Conservation (phyloP, 1,284 basidiomycete species). For the Malassezia brasiliensis region DNA sequence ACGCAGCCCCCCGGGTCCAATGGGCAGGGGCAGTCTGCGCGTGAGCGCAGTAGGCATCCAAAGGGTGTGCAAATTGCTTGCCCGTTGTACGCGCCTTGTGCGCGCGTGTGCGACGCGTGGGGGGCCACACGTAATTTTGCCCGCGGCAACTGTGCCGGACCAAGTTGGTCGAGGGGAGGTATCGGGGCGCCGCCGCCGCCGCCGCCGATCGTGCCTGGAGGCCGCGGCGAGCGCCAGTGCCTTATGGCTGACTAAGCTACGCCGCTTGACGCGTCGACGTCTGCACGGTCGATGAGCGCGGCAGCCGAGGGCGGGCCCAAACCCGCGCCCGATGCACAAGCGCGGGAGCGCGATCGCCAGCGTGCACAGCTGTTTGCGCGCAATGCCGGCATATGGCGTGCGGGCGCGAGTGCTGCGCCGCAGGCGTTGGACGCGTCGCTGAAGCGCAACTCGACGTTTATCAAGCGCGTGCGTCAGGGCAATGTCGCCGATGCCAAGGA, state of each 20-base stretch:
- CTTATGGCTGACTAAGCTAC: background rate
- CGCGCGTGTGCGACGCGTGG: too few species aligned
- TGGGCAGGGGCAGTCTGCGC: background rate
- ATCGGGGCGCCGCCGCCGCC: too few species aligned
- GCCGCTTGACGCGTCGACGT: background rate
- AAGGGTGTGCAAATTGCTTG: too few species aligned
- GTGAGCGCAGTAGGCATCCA: too few species aligned
- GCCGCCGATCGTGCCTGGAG: too few species aligned
- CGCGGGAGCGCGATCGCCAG: constrained; percentile 27
- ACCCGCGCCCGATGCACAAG: background rate
- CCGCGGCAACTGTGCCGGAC: too few species aligned
- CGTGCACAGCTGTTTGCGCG: constrained; percentile 22
- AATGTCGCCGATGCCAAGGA: constrained; percentile 49
- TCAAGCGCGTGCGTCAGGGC: constrained; percentile 38
- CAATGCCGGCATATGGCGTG: constrained; percentile 26
- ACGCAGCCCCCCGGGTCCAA: background rate
- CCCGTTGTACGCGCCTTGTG: too few species aligned
- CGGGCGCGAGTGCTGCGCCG: constrained; percentile 17
- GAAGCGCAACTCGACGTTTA: constrained; percentile 44
- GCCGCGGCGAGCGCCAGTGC: too few species aligned
- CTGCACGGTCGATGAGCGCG: background rate
- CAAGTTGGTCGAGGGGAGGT: too few species aligned
- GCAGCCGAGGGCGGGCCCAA: background rate
- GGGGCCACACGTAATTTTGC: too few species aligned
- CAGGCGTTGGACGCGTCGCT: constrained; percentile 37